Base-by-base conservation (phyloP, 495 filamentous ascomycete species). In the Cudoniella acicularis region DNA sequence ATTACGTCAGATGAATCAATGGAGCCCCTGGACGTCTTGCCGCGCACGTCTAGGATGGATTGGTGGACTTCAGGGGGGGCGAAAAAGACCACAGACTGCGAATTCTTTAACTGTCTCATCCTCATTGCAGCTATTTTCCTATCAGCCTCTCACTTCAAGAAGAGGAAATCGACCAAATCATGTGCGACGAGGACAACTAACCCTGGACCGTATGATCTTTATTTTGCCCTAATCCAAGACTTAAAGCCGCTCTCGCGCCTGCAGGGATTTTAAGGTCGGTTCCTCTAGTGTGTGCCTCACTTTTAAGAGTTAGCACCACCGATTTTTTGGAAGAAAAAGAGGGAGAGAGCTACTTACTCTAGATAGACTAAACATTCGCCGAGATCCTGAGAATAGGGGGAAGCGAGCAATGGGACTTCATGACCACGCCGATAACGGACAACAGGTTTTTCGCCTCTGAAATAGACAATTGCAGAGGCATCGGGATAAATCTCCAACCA, bases 181-280 rank as follows among this genome's bases (percentile, higher is more conserved):
- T 18, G 3, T 24, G 22, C 10, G 23, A 13, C 22, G 22, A 26
- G 10, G 10, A 10, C 16, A 20, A 61, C 69, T 52, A 68, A 83
- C 83, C 83, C 79, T 88, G 84, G 1, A 86, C 79, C 0, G 81
- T 64, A 47, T 75, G 70, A 57, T 87, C 84, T 59, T 87, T 87
- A 0, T 81, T 81, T 10, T 81, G 66, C n/a, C 72, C 67, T 2
- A 77, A 69, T 0, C 79, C 82, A 8, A 87, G 68, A 0, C 79
- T 87, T 1, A 88, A 70, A 2, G 80, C 83, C 1, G 77, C 85
- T 1, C 70, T 59, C 48, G 74, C 73, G 24, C 68, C 24, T 1
- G 24, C 10, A 0, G 82, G 81, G 0, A 88, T 59, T 59, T 78
- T 81, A 13, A 88, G 60, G 63, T 88, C 83, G 1, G 76, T 83